Conservation (phyloP, 176 grass and related monocot species). For the Triticum turgidum region DNA sequence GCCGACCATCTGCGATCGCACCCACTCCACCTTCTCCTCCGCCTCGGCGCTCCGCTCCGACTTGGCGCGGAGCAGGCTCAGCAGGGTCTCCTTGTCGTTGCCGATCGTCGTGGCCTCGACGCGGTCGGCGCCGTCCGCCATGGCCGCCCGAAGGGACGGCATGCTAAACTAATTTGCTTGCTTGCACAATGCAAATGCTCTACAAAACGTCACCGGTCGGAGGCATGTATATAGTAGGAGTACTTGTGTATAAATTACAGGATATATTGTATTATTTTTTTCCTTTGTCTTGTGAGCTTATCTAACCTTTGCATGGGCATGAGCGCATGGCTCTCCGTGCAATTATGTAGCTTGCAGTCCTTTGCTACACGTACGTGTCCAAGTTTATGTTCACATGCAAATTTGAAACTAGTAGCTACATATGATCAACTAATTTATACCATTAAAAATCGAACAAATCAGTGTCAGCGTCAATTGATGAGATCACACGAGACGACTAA, state of each 20-base stretch:
- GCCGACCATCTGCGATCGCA: constrained; percentile 45
- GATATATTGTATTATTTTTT: background rate
- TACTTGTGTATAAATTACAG: background rate
- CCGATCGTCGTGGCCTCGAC: background rate
- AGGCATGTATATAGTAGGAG: background rate
- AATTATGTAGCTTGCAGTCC: background rate
- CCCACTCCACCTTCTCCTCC: constrained; percentile 48
- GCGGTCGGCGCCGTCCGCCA: background rate
- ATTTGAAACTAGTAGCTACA: background rate
- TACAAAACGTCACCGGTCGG: background rate
- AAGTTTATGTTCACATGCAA: background rate
- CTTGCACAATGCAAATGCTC: constrained; percentile 1
- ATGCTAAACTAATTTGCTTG: background rate
- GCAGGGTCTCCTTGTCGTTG: background rate
- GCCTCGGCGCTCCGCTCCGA: constrained; percentile 28
- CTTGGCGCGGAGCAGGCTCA: constrained; percentile 31
- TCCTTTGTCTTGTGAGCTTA: constrained; percentile 3
- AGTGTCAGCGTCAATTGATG: background rate
- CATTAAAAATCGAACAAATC: background rate
- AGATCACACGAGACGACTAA: constrained; percentile 4
- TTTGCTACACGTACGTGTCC: background rate
- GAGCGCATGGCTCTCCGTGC: background rate
- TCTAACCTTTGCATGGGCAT: constrained; percentile 17
- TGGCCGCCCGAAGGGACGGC: constrained; percentile 25
- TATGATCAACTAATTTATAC: background rate